Conservation (phyloP, 2,329 filamentous ascomycete genomes). For the Apiospora rasikravindrae region DNA sequence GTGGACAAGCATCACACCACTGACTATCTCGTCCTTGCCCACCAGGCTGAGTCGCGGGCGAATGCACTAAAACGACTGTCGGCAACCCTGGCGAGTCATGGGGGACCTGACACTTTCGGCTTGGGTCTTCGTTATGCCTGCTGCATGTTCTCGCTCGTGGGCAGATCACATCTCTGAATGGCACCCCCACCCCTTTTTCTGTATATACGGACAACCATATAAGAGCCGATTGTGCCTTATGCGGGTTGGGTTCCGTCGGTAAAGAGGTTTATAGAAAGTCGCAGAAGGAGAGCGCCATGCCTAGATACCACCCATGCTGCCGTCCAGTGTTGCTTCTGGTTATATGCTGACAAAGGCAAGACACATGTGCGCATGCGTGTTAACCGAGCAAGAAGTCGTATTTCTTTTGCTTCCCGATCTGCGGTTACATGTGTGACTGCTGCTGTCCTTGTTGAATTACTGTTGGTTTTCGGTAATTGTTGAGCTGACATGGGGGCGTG, state of each 20-base stretch:
- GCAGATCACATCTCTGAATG: neutral
- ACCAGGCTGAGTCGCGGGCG: too few species aligned
- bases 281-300: neutral
- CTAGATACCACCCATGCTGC: neutral
- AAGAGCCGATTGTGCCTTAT: neutral
- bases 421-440: neutral
- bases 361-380: neutral
- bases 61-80: too few species aligned
- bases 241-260: neutral
- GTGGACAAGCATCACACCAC: too few species aligned
- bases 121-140: too few species aligned
- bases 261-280: neutral
- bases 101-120: too few species aligned
- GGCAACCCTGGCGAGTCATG: too few species aligned
- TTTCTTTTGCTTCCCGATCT: neutral
- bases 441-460: too few species aligned
- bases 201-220: neutral
- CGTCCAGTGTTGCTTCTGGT: neutral
- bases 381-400: neutral
- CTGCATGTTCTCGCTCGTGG: neutral
- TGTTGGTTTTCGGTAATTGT: neutral
- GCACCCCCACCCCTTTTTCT: neutral
- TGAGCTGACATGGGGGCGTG: too few species aligned
- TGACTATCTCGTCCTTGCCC: too few species aligned
- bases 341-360: neutral